A percentile compares a stretch with the other conserved stretches of the same genome.
Conservation (phyloP, 2,329 filamentous ascomycete genomes). For the Ilyonectria mors-panacis region DNA sequence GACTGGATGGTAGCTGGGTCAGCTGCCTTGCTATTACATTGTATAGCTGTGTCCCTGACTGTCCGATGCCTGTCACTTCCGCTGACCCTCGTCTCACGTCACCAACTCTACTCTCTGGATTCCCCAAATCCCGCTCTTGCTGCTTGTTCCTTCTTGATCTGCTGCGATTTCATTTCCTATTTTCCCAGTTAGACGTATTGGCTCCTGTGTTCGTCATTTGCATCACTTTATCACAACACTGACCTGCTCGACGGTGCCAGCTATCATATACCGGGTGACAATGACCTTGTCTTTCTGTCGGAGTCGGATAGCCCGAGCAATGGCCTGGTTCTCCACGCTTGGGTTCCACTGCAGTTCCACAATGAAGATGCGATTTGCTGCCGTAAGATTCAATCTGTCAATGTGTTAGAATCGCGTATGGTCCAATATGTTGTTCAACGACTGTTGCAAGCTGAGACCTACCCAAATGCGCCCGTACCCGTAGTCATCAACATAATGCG, state of each 20-base stretch:
- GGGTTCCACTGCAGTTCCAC: conserved; percentile 71
- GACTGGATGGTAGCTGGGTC: no score
- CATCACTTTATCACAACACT: conserved; percentile 21
- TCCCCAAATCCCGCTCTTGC: conserved; percentile 13
- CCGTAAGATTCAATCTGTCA: conserved; percentile 62
- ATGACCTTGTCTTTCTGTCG: conserved; percentile 60
- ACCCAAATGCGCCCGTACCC: conserved; percentile 67
- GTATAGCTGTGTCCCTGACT: no score
- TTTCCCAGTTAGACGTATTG: not conserved
- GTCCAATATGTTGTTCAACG: rapidly evolving
- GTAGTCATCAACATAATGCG: conserved; percentile 67
- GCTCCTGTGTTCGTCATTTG: not conserved
- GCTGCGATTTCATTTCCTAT: conserved; percentile 30
- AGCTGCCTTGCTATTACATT: no score
- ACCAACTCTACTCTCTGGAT: not conserved
- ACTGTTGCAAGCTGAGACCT: conserved; percentile 16
- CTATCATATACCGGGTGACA: conserved; percentile 62
- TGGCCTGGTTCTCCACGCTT: conserved; percentile 65
- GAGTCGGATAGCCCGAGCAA: conserved; percentile 63
- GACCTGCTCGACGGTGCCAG: conserved; percentile 61
- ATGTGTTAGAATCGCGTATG: rapidly evolving
- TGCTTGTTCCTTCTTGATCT: conserved; percentile 16
- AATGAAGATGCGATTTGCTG: conserved; percentile 64
- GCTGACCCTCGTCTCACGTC: no score
- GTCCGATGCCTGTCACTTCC: no score